Percentiles rank a stretch among this genome's conserved stretches.
Evolutionary conservation across 345 rosid genomes (phyloP).

Genomic region (Eucalyptus cloeziana): DNA sequence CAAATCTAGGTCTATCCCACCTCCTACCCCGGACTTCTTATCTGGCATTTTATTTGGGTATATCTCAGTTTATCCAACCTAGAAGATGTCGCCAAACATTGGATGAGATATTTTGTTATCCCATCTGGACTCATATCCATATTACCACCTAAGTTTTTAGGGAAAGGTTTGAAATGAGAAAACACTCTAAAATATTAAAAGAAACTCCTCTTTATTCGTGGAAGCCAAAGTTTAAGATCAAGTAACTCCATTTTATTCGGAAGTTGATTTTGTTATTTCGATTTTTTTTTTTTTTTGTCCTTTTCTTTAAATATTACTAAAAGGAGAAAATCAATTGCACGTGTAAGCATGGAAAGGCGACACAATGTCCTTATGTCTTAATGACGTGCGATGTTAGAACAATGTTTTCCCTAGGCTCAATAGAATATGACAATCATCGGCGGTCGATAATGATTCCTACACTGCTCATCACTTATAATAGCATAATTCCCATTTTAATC

Average conservation of each 20-base stretch:
- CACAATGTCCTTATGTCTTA: not conserved
- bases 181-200: not conserved
- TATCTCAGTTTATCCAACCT: no score
- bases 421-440: not conserved
- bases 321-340: not conserved
- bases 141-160: not conserved
- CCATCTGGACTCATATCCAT: fast-evolving
- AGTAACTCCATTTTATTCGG: not conserved
- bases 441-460: not conserved
- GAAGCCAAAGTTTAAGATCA: not conserved
- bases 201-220: not conserved
- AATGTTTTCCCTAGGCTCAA: not conserved
- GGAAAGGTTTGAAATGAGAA: not conserved
- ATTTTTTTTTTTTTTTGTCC: not conserved
- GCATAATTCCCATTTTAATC: not conserved
- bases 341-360: not conserved
- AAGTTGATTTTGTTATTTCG: not conserved
- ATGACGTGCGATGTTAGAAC: not conserved
- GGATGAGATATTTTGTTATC: no score
- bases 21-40: fast-evolving
- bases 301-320: not conserved
- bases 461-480: not conserved
- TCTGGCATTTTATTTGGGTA: fast-evolving
- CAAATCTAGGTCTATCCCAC: not conserved
- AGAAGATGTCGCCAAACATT: fast-evolving